Evolutionary conservation across 129 eudicot species (phyloP), one percentile per base, ranked within the genome.

Genomic region (Flaveria trinervia): DNA sequence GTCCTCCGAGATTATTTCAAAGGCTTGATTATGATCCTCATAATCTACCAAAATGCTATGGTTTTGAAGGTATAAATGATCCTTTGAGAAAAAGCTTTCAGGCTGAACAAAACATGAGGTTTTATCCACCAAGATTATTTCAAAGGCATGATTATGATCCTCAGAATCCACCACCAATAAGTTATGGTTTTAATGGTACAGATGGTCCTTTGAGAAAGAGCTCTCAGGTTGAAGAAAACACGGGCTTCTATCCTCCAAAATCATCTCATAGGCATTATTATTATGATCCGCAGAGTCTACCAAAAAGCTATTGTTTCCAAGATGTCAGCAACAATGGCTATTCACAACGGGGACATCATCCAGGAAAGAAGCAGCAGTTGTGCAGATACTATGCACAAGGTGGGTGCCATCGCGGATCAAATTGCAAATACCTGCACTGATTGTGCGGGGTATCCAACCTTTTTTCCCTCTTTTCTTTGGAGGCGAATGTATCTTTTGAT

Each of bases 361-460:
- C 33, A 54, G 76, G 79, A 22, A 81, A 70, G 45, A 71, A 56
- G 41, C 65, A 57, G 83, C 83, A 82, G 85, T 23, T 57, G 11
- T 92, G 96, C 70, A 77, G 74, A 70, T 83, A 78, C 81, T 88
- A 80, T 82, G 78, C 81, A 44, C 89, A 56, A 86, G 96, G 98
- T 75, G 79, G 90, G 76, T 92, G 98, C 72, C 59, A 86, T 70
- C 83, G 77, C 77, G 98, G 94, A 70, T 81, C 86, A 69, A 81
- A 71, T 16, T 90, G 96, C 92, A 92, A 83, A 83, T 84, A 76
- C 77, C 54, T 86, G 76, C 98, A 92, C 68, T 71, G 48, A 71
- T 28, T 41, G 44, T 30, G 49, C 59, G 3, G n/a, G n/a, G 3
- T 23, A 2, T 10, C 22, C 60, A 45, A 20, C 4, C n/a, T 68